Conservation (phyloP, 1,139 yeast species). For the Yamadazyma triangularis region DNA sequence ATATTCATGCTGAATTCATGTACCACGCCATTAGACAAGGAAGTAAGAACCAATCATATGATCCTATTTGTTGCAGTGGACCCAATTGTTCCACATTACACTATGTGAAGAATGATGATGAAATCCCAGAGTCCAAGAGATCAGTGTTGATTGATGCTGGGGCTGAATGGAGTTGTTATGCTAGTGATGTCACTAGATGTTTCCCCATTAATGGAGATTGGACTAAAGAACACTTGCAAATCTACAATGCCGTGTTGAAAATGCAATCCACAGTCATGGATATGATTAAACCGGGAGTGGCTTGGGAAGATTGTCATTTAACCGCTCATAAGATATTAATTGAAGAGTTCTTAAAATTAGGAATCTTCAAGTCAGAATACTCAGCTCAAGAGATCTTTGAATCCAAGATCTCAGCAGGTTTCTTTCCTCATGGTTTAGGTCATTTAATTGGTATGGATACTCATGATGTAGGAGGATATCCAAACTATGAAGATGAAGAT, state of each 20-base stretch:
- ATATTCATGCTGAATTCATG: slow-evolving; percentile 90
- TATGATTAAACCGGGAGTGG: slow-evolving; percentile 71
- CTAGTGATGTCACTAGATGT: slow-evolving; percentile 91
- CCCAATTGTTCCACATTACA: slow-evolving; percentile 89
- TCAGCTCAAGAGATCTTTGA: slow-evolving; percentile 62
- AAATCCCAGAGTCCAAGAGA: slow-evolving; percentile 44
- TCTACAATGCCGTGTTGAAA: slow-evolving; percentile 74
- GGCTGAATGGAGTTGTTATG: slow-evolving; percentile 92
- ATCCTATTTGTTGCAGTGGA: slow-evolving; percentile 95
- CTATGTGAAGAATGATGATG: slow-evolving; percentile 80
- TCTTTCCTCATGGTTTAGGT: slow-evolving; percentile 95
- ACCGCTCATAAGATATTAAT: slow-evolving; percentile 76
- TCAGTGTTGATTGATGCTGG: slow-evolving; percentile 92
- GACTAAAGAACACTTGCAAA: slow-evolving; percentile 79
- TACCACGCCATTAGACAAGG: slow-evolving; percentile 95
- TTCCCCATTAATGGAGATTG: slow-evolving; percentile 91
- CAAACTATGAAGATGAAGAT: slow-evolving; percentile 81
- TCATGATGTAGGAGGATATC: slow-evolving; percentile 88
- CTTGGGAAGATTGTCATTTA: slow-evolving; percentile 83
- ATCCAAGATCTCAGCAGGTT: slow-evolving; percentile 68
- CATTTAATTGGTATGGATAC: slow-evolving; percentile 93
- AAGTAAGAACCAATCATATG: slow-evolving; percentile 81
- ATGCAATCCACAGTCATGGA: slow-evolving; percentile 77
- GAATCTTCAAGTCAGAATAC: slow-evolving; percentile 65
- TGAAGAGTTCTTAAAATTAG: slow-evolving; percentile 64